Base-by-base conservation (phyloP, 352 stramenopile genomes). In the Pythium grandisporangium region DNA sequence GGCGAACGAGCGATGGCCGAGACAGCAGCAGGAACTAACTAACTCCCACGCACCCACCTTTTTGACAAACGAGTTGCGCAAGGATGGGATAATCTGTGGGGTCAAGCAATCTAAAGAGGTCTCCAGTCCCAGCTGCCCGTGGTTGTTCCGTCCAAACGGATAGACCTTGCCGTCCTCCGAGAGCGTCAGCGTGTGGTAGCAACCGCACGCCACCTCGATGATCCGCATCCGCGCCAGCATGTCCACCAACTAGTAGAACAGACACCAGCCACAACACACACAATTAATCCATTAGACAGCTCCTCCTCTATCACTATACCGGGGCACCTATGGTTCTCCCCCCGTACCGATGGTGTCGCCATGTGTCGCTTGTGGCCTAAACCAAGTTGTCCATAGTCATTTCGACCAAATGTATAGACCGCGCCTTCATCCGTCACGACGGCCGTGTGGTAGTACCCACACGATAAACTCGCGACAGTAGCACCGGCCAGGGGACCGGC, bases 61-160 rank as follows among this genome's bases (percentile, higher is more conserved):
- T 17, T 42, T 48, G 22, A 93, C 72, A 5, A 57, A 55, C 34
- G 70, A 70, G 26, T 71, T 53, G 16, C 68, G 57, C 8, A 93
- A 39, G 20, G 68, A 62, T 16, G 74, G 69, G 19, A 93, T 85
- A 36, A 88, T 62, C 40, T 88, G 78, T 11, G 80, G 76, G 27
- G 66, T 79, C 16, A 69, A 32, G 17, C 83, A 91, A 48, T 94
- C 79, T 6, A 87, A 36, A 2, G 54, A 66, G 19, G 75, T 81
- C 36, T 87, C 71, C 11, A 88, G 57, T 1, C 86, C 89, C 26
- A 97, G 68, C 32, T 97, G 90, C 1, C 90, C 90, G 55, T 97
- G 89, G 45, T 97, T 96, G 54, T 97, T 97, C 24, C 89, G 65
- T 19, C 90, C 90, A 57, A 95, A 97, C 16, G 95, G 89, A 43